Conservation (phyloP, 192 early-diverging fungal genomes). For the Phlyctochytrium arcticum region DNA sequence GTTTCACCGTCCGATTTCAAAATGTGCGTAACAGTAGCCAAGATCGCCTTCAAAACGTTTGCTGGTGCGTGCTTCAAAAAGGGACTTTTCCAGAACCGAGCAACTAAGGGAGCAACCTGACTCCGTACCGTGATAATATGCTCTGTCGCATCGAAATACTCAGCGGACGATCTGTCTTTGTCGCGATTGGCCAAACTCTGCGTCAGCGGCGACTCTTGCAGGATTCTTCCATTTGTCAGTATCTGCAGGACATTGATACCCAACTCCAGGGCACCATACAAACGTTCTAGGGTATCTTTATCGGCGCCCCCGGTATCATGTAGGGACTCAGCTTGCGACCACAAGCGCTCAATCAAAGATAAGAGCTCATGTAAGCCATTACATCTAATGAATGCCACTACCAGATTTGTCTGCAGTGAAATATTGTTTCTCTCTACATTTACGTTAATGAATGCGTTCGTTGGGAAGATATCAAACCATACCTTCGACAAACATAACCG, state of each 20-base stretch:
- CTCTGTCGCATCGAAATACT: conserved; percentile 70
- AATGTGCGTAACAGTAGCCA: conserved; percentile 62
- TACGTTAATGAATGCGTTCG: not conserved
- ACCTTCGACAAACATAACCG: conserved; percentile 57
- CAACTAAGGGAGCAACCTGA: conserved; percentile 55
- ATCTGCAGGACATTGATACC: conserved; percentile 62
- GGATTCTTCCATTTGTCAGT: conserved; percentile 63
- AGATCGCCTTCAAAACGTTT: conserved; percentile 52
- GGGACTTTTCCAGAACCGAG: conserved; percentile 60
- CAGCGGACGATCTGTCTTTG: conserved; percentile 44
- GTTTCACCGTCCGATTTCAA: conserved; percentile 72
- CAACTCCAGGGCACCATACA: conserved; percentile 51
- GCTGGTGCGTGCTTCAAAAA: conserved; percentile 51
- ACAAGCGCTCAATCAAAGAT: conserved; percentile 38
- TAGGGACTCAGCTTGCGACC: conserved; percentile 52
- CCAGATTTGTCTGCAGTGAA: conserved; percentile 58
- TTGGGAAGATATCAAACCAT: not conserved
- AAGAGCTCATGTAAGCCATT: conserved; percentile 53
- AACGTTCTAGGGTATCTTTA: conserved; percentile 28
- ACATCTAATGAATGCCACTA: conserved; percentile 55
- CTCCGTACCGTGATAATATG: conserved; percentile 65
- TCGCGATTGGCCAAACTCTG: conserved; percentile 44
- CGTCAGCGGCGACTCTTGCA: conserved; percentile 73
- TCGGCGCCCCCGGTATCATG: no score
- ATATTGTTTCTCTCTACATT: conserved; percentile 48